Base-by-base conservation (phyloP, 129 eudicot genomes). In the Saposhnikovia divaricata region DNA sequence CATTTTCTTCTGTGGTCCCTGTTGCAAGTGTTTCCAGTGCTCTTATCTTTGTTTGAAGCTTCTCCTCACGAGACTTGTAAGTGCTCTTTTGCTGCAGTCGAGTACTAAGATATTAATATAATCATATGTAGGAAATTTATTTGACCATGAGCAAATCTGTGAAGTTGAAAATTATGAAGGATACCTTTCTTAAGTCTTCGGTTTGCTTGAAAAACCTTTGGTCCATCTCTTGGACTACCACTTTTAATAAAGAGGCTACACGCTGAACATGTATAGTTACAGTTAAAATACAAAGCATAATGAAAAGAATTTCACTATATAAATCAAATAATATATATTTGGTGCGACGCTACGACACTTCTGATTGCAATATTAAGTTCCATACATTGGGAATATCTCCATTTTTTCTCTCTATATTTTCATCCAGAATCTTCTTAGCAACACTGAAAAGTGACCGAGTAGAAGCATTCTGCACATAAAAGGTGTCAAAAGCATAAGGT, bases 371-470 rank as follows among this genome's bases (percentile, higher is more conserved):
- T 61, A 9, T 23, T 31, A 14, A 77, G 46, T 37, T 61, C 27
- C 87, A 81, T 90, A 95, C 98, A 85, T 87, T 90, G 15, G 98
- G 91, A 59, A 95, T 89, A 83, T 90, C 97, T 31, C 83, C 97
- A 81, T 89, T 87, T 90, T 87, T 92, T 84, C 79, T 90, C 75
- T 87, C 97, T 75, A 92, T 87, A 87, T 85, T 92, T 79, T 89
- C 98, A 84, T 95, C 96, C 81, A 95, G 86, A 80, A 92, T 89
- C 86, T 85, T 89, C 74, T 83, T 90, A 69, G 89, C 87, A 75
- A 89, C 85, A 79, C 80, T 85, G 68, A 95, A 87, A 34, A 95
- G 96, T 72, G 96, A 90, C 42, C 74, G 93, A 37, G 87, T 87
- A 74, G 98, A 85, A 72, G 93, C 91, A 79, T 82, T 87, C 98